phyloP scores from a whole-genome alignment of 2,329 filamentous ascomycete species.

The Phialocephala sp. region DNA sequence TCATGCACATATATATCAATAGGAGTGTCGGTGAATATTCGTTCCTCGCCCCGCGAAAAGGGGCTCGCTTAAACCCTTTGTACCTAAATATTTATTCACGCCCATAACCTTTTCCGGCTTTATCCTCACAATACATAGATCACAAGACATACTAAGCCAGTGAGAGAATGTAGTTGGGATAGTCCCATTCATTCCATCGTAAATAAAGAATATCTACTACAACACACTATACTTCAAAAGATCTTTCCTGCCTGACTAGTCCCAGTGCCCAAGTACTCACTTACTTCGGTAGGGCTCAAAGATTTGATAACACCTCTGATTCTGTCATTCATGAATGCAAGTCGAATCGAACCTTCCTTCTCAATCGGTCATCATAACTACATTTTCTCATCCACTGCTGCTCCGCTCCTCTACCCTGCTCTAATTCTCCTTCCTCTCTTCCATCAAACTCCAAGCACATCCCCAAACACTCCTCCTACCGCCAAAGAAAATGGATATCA shows the following conservation, averaged over 20 bases:
- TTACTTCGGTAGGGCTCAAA: not conserved
- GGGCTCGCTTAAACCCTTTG: not conserved
- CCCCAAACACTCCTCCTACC: not conserved
- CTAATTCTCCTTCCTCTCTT: conserved; percentile 1
- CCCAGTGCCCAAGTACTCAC: not conserved
- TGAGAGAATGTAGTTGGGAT: not conserved
- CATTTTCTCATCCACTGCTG: conserved; percentile 13
- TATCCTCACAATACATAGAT: not conserved
- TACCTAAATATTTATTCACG: not conserved
- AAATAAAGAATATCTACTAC: conserved; percentile 31
- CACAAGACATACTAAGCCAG: not conserved
- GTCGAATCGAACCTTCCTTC: conserved; percentile 25
- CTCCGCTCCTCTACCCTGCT: conserved; percentile 3
- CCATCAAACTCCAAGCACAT: conserved; percentile 13
- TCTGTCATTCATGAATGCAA: conserved; percentile 22
- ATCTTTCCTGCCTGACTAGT: conserved; percentile 1
- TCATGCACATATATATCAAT: not conserved
- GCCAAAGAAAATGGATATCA: conserved; percentile 31
- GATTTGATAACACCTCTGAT: not conserved
- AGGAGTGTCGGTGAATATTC: not conserved
- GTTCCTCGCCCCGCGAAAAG: not conserved
- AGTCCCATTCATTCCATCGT: conserved; percentile 27
- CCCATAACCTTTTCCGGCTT: not conserved
- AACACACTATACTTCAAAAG: conserved; percentile 28
- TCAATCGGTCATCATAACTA: conserved; percentile 7